Evolutionary conservation across 495 filamentous ascomycete genomes (phyloP).

Genomic region (Astrocystis sublimbata): DNA sequence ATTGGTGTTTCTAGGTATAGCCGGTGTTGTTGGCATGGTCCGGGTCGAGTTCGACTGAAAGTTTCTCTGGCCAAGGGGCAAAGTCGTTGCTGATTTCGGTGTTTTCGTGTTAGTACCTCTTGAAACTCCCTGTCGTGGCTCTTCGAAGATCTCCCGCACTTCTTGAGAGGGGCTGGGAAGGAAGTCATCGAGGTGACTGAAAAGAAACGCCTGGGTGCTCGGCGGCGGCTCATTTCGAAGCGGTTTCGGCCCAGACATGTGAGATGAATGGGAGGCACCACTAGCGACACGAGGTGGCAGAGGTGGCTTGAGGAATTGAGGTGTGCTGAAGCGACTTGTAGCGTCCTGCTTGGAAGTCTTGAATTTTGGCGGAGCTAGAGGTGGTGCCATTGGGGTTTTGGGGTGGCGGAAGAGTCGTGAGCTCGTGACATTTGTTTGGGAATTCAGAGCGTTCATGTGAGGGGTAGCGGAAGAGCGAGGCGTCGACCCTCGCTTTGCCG

Average conservation of each 20-base stretch:
- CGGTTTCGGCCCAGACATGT: neutral
- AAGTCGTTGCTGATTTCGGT: neutral
- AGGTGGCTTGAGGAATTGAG: slow-evolving; percentile 23
- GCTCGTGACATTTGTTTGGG: neutral
- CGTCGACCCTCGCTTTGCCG: neutral
- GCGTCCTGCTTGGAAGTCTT: slow-evolving; percentile 16
- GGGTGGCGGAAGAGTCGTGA: slow-evolving; percentile 21
- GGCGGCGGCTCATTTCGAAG: slow-evolving; percentile 25
- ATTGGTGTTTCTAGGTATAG: neutral
- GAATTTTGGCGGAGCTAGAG: slow-evolving; percentile 25
- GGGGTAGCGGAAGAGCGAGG: neutral
- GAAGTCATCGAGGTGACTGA: slow-evolving; percentile 49
- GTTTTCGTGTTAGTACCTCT: neutral
- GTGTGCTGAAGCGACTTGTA: slow-evolving; percentile 14
- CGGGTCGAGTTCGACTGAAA: neutral
- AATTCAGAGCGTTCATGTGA: neutral
- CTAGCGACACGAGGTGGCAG: neutral
- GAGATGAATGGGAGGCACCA: neutral
- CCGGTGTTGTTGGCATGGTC: neutral
- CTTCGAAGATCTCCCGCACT: slow-evolving; percentile 44
- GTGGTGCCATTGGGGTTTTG: slow-evolving; percentile 25
- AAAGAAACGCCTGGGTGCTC: slow-evolving; percentile 47
- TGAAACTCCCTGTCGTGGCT: slow-evolving; percentile 10
- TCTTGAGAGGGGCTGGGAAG: slow-evolving; percentile 52
- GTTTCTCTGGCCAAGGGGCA: neutral